These are phyloP conservation scores for Colletotrichum sojae DNA, from an alignment of 2,329 filamentous ascomycete genomes.

Conservation along the genomic window DNA sequence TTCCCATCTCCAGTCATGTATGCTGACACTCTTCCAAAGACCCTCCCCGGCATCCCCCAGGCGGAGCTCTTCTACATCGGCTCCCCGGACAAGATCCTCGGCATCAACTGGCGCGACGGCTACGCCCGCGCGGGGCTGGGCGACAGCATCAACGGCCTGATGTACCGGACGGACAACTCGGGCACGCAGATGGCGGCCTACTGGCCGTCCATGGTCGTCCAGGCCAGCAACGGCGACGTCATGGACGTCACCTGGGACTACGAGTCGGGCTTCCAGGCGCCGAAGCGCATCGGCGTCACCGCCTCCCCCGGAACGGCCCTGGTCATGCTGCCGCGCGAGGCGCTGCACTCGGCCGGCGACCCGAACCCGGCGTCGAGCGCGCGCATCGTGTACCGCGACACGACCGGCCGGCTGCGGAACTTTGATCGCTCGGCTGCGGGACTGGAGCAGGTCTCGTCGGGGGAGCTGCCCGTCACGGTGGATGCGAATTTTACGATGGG, in stretches of 20 bases:
- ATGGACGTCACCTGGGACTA: conserved; percentile 24
- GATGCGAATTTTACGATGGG: conserved; percentile 42
- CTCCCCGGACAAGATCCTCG: conserved; percentile 6
- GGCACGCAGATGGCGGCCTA: conserved; percentile 27
- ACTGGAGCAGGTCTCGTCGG: conserved; percentile 10
- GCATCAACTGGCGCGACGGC: conserved; percentile 32
- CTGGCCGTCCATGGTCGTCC: conserved; percentile 27
- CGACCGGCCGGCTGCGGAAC: conserved; percentile 17
- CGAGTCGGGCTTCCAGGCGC: conserved; percentile 19
- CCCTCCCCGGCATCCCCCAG: conserved; percentile 22
- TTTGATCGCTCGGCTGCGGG: conserved; percentile 33
- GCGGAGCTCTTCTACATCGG: conserved; percentile 30
- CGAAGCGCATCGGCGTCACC: conserved; percentile 2
- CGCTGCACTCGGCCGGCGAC: conserved; percentile 20
- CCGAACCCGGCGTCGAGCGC: conserved; percentile 14
- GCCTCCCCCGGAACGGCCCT: conserved; percentile 26
- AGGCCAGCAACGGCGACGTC: conserved; percentile 24
- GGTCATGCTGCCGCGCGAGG: conserved; percentile 25
- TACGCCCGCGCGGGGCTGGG: conserved; percentile 21
- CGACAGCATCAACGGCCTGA: conserved; percentile 7
- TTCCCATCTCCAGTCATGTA: no score
- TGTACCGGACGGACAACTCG: not conserved
- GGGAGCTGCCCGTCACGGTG: conserved; percentile 27
- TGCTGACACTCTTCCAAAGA: not conserved
- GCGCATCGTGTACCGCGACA: conserved; percentile 32